Conservation (phyloP, 805 yeast species). For the Kuraishia capsulata region DNA sequence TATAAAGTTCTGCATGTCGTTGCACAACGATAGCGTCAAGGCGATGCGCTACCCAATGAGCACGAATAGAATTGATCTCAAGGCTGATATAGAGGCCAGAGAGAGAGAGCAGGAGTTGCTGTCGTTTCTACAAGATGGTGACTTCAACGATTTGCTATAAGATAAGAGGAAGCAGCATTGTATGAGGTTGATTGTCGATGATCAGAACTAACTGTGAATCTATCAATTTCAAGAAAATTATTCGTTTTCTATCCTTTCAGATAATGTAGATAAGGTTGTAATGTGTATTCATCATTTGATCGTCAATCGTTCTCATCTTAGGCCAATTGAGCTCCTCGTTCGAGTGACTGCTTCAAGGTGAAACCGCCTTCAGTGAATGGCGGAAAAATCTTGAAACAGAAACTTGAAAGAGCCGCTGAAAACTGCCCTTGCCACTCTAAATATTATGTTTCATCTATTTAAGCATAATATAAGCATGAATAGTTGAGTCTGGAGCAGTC, state of each 20-base stretch:
- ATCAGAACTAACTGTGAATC: not conserved
- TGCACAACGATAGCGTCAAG: conserved; percentile 87
- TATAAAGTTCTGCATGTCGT: conserved; percentile 80
- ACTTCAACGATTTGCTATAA: conserved; percentile 32
- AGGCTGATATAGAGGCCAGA: conserved; percentile 43
- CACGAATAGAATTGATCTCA: conserved; percentile 38
- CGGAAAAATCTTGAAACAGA: too few species aligned
- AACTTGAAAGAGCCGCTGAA: too few species aligned
- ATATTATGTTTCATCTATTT: too few species aligned
- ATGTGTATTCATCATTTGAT: not conserved
- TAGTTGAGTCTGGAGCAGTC: too few species aligned
- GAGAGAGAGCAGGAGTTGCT: conserved; percentile 40
- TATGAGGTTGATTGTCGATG: not conserved
- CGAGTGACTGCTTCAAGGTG: too few species aligned
- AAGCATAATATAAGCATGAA: too few species aligned
- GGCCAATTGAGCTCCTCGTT: not conserved
- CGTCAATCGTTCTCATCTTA: not conserved
- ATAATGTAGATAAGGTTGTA: conserved; percentile 2
- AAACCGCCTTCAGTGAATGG: too few species aligned
- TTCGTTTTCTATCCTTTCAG: too few species aligned
- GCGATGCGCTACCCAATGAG: conserved; percentile 87
- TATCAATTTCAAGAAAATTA: not conserved
- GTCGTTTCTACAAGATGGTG: conserved; percentile 39
- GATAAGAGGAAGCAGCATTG: not conserved
- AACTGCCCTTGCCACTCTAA: too few species aligned